Evolutionary conservation across 148 eudicot species (phyloP).

Genomic region (Vaccinium corymbosum): DNA sequence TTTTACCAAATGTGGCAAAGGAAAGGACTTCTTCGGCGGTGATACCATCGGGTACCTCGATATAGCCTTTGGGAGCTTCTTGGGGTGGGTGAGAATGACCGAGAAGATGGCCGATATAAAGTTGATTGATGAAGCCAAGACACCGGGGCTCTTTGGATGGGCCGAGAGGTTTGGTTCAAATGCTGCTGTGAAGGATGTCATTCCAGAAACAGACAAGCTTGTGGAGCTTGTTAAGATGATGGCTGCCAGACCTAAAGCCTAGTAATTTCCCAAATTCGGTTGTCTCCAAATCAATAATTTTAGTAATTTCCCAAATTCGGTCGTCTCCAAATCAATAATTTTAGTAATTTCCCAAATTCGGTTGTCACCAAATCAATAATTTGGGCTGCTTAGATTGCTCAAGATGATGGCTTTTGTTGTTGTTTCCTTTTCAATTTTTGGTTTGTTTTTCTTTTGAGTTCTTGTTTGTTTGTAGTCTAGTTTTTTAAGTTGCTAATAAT

Average conservation of each 20-base stretch:
- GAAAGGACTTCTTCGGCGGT: neutral
- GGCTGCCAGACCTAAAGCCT: neutral
- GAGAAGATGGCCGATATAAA: neutral
- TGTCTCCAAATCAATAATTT: neutral
- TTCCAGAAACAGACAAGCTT: neutral
- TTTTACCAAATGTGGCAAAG: constrained; percentile 20
- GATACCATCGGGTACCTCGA: neutral
- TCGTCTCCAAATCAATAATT: no score
- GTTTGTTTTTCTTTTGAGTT: neutral
- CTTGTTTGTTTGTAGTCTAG: neutral
- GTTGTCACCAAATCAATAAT: no score
- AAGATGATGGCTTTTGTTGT: neutral
- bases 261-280: neutral
- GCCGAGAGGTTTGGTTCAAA: neutral
- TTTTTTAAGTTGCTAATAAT: neutral
- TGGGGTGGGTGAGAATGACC: neutral
- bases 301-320: no score
- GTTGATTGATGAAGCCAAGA: neutral
- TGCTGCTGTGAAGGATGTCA: neutral
- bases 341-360: no score
- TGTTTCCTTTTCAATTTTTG: no score
- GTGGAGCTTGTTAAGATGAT: neutral
- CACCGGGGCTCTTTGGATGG: neutral
- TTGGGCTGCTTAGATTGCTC: no score
- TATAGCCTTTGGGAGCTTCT: neutral